These are phyloP conservation scores for Globisporangium spiculum DNA, from an alignment of 352 stramenopile species.

Conservation along the genomic window DNA sequence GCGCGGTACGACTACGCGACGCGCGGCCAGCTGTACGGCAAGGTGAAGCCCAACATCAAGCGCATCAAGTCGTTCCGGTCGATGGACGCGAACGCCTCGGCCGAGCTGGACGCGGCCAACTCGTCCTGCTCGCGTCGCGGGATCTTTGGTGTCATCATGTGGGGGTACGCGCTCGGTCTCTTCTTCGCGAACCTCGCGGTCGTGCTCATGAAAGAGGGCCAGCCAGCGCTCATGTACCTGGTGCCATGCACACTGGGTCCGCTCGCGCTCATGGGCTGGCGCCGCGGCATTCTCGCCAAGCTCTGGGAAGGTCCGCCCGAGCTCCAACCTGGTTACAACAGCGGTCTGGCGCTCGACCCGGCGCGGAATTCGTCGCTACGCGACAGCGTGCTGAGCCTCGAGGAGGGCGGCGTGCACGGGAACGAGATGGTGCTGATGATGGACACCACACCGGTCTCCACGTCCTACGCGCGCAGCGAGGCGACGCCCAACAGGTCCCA, in stretches of 20 bases:
- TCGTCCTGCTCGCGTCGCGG: conserved; percentile 36
- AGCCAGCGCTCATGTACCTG: conserved; percentile 96
- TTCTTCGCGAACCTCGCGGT: conserved; percentile 93
- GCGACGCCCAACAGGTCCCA: conserved; percentile 21
- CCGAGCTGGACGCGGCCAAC: conserved; percentile 42
- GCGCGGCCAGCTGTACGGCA: conserved; percentile 62
- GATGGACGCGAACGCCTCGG: conserved; percentile 11
- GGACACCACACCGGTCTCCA: conserved; percentile 38
- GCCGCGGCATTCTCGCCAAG: conserved; percentile 82
- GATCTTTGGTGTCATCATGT: conserved; percentile 81
- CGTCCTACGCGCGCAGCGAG: conserved; percentile 42
- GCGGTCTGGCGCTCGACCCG: conserved; percentile 5
- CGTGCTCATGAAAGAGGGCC: conserved; percentile 89
- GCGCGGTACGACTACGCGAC: conserved; percentile 92
- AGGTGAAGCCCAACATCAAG: conserved; percentile 44
- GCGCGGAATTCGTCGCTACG: conserved; percentile 8
- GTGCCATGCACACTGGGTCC: conserved; percentile 91
- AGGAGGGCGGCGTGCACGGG: conserved; percentile 24
- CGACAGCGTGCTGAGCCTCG: conserved; percentile 24
- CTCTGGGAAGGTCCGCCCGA: conserved; percentile 89
- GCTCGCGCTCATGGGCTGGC: conserved; percentile 69
- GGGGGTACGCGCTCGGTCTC: conserved; percentile 93
- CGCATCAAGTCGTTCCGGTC: conserved; percentile 38
- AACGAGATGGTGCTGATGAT: conserved; percentile 42
- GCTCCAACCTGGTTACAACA: conserved; percentile 25